A percentile compares a stretch with the other conserved stretches of the same genome.
Conservation (phyloP, 768 basidiomycete species). For the Mycena epipterygia region DNA sequence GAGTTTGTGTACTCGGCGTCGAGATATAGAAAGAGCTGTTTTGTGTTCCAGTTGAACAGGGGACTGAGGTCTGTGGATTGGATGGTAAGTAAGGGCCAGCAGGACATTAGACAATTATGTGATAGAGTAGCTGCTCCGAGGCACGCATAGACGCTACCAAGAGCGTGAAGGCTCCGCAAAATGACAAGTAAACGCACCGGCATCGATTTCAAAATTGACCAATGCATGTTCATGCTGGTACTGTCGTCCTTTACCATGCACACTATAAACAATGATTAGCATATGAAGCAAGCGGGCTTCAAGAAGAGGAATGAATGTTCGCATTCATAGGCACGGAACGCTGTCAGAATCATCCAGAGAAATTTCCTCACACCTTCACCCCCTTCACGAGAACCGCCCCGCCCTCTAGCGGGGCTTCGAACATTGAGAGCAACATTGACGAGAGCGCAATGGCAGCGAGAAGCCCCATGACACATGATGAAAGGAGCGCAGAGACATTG, state of each 20-base stretch:
- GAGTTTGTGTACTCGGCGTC: slow-evolving; percentile 85
- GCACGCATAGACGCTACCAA: background rate
- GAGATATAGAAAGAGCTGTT: slow-evolving; percentile 91
- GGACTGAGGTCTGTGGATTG: slow-evolving; percentile 75
- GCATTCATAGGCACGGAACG: background rate
- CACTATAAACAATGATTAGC: slow-evolving; percentile 47
- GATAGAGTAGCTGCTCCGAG: background rate
- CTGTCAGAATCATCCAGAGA: background rate
- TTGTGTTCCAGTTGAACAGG: slow-evolving; percentile 97
- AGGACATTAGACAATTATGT: background rate
- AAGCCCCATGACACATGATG: slow-evolving; percentile 81
- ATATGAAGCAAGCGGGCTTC: background rate
- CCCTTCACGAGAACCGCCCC: slow-evolving; percentile 66
- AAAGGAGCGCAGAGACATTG: slow-evolving; percentile 79
- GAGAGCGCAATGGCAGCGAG: slow-evolving; percentile 81
- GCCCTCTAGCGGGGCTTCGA: slow-evolving; percentile 65
- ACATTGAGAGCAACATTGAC: slow-evolving; percentile 69
- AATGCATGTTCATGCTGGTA: slow-evolving; percentile 85
- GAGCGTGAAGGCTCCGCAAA: background rate
- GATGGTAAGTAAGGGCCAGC: slow-evolving; percentile 14
- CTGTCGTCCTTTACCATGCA: slow-evolving; percentile 63
- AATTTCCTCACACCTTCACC: slow-evolving; percentile 78
- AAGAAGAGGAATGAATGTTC: slow-evolving; percentile 1
- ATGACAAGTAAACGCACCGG: slow-evolving; percentile 61
- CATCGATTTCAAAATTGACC: slow-evolving; percentile 84